Evolutionary conservation across 176 grass and related monocot genomes (phyloP).

Genomic region (Oryza meyeriana): DNA sequence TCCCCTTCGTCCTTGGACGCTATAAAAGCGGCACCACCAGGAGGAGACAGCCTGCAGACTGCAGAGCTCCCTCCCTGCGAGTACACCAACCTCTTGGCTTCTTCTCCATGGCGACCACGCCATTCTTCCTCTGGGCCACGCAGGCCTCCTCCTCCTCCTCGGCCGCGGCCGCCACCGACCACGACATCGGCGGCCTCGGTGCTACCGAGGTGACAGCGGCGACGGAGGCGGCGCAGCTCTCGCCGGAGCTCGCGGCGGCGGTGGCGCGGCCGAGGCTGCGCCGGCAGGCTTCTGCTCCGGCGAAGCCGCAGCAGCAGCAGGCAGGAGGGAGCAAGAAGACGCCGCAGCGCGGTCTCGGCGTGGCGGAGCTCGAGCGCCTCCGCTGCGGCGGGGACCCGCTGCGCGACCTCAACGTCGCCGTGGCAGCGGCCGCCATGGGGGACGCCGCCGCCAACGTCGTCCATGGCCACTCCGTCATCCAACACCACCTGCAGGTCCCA

Average conservation of each 20-base stretch:
- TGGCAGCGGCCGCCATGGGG: slow-evolving; percentile 13
- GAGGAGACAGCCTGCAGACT: neutral
- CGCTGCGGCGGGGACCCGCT: slow-evolving; percentile 57
- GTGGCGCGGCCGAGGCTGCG: slow-evolving; percentile 18
- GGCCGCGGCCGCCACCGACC: neutral
- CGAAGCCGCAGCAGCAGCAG: slow-evolving; percentile 19
- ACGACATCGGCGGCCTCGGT: neutral
- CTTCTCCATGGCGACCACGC: slow-evolving; percentile 30
- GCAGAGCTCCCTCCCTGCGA: neutral
- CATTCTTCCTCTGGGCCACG: slow-evolving; percentile 36
- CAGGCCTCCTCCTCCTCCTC: neutral
- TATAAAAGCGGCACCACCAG: slow-evolving; percentile 27
- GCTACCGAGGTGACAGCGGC: neutral
- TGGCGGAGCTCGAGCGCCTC: slow-evolving; percentile 73
- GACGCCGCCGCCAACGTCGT: neutral
- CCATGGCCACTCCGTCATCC: neutral
- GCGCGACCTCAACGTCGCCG: slow-evolving; percentile 28
- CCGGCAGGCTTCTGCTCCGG: neutral
- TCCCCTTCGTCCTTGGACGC: neutral
- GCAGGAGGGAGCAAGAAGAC: slow-evolving; percentile 25
- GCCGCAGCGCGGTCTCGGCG: slow-evolving; percentile 72
- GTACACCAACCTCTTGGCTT: neutral
- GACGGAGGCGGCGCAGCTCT: neutral
- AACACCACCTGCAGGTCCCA: neutral
- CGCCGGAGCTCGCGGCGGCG: neutral